phyloP scores from a whole-genome alignment of 2,329 filamentous ascomycete genomes.

The Geosmithia flava region DNA sequence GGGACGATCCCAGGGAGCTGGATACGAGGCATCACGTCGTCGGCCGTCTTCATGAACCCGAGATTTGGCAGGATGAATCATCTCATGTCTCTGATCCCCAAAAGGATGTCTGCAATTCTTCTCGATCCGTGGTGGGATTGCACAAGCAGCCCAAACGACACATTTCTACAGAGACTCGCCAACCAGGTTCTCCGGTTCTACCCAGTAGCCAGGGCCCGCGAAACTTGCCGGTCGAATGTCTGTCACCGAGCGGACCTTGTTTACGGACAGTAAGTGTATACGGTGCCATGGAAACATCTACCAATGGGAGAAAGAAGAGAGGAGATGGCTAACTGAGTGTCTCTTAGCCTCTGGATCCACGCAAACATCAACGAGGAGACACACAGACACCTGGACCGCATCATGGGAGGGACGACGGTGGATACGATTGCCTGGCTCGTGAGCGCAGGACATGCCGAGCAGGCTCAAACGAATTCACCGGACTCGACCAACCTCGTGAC shows the following conservation, averaged over 20 bases:
- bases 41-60: slow-evolving; percentile 53
- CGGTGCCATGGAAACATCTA: neutral
- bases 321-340: neutral
- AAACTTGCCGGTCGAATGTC: slow-evolving; percentile 48
- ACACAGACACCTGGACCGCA: slow-evolving; percentile 46
- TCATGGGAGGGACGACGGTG: slow-evolving; percentile 53
- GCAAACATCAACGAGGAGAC: slow-evolving; percentile 53
- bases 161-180: slow-evolving; percentile 33
- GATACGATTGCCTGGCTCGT: slow-evolving; percentile 42
- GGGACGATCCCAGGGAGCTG: slow-evolving; percentile 44
- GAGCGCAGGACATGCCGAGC: slow-evolving; percentile 36
- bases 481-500: slow-evolving; percentile 33
- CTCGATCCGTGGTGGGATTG: slow-evolving; percentile 8
- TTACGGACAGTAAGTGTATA: slow-evolving; percentile 34
- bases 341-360: slow-evolving; percentile 41
- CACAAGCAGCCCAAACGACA: slow-evolving; percentile 6
- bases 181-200: slow-evolving; percentile 47
- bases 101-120: slow-evolving; percentile 5
- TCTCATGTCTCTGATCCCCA: slow-evolving; percentile 4
- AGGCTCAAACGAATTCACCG: slow-evolving; percentile 39
- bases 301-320: neutral
- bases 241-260: slow-evolving; percentile 49
- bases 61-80: slow-evolving; percentile 11
- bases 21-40: slow-evolving; percentile 44
- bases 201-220: slow-evolving; percentile 32